phyloP scores from a whole-genome alignment of 106 monocot genomes.

The Dendrobium catenatum region DNA sequence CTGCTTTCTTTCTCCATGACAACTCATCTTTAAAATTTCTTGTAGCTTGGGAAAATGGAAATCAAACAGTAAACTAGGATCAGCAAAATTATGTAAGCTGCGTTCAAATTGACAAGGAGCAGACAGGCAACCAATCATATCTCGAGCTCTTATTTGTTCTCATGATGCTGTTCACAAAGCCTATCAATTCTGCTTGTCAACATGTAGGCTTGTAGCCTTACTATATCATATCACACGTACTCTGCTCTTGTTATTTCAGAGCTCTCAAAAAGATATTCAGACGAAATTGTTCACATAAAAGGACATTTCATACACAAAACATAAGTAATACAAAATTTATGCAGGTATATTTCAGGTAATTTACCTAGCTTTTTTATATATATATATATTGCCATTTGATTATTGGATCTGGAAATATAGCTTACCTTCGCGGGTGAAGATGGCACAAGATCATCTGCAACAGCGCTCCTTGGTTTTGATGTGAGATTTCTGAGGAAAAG shows the following conservation, averaged over 20 bases:
- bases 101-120: neutral
- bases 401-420: neutral
- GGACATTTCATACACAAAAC: neutral
- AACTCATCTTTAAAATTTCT: neutral
- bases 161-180: neutral
- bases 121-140: neutral
- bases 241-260: neutral
- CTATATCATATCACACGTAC: neutral
- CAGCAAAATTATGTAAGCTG: neutral
- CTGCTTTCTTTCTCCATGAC: neutral
- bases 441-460: constrained; percentile 37
- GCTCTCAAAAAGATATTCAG: neutral
- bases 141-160: neutral
- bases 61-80: neutral
- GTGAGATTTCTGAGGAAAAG: constrained; percentile 74
- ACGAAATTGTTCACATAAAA: neutral
- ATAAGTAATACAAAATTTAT: neutral
- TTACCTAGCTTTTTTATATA: neutral
- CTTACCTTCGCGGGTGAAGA: constrained; percentile 63
- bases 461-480: constrained; percentile 53
- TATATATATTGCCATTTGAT: constrained; percentile 1
- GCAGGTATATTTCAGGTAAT: neutral
- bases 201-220: neutral
- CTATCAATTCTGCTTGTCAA: neutral
- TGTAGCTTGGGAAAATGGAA: neutral